phyloP scores from a whole-genome alignment of 805 yeast genomes.

The Kodamaea lidongshanica region DNA sequence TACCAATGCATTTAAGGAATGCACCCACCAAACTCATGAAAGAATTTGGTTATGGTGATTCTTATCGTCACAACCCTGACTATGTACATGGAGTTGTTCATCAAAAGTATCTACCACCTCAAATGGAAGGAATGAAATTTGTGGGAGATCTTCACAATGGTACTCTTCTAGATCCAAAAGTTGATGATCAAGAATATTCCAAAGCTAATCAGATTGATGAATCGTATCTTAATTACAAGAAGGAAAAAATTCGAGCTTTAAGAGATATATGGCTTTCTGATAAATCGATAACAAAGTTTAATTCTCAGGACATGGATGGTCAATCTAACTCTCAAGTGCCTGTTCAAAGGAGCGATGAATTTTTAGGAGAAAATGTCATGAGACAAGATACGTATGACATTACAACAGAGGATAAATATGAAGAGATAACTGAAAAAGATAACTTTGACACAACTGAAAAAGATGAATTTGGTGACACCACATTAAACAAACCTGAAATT shows the following conservation, averaged over 20 bases:
- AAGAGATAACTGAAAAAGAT: too few species aligned
- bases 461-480: too few species aligned
- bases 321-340: too few species aligned
- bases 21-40: slow-evolving; percentile 93
- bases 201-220: slow-evolving; percentile 8
- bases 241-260: not conserved
- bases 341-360: slow-evolving; percentile 1
- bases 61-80: slow-evolving; percentile 85
- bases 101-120: slow-evolving; percentile 74
- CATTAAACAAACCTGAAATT: too few species aligned
- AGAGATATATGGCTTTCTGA: not conserved
- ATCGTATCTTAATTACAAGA: slow-evolving; percentile 15
- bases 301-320: too few species aligned
- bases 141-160: slow-evolving; percentile 57
- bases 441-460: too few species aligned
- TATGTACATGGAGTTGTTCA: slow-evolving; percentile 63
- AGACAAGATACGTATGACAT: too few species aligned
- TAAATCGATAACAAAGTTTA: too few species aligned
- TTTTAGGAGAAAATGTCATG: too few species aligned
- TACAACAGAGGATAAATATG: too few species aligned
- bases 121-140: slow-evolving; percentile 40
- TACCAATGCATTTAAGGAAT: slow-evolving; percentile 81
- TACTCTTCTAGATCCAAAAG: slow-evolving; percentile 15
- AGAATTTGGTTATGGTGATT: slow-evolving; percentile 77
- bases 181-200: slow-evolving; percentile 10